Percentiles rank a stretch among this genome's conserved stretches.
These are phyloP conservation scores for Ogataea hybrid DNA, from an alignment of 1,139 yeast genomes.

Conservation along the genomic window DNA sequence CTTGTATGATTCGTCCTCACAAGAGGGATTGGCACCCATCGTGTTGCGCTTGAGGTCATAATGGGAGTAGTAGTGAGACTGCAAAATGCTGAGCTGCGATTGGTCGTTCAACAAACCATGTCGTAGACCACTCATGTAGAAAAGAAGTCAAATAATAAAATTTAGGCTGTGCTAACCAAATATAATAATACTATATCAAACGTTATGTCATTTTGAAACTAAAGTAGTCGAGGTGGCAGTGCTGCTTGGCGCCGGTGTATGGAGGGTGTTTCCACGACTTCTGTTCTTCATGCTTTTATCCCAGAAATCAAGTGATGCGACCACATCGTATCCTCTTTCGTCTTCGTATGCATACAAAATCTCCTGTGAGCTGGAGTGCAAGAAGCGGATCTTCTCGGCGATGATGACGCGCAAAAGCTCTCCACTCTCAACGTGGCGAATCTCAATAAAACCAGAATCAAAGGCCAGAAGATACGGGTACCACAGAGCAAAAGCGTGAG, in stretches of 20 bases:
- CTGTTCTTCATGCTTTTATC: constrained; percentile 37
- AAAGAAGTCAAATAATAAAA: not conserved
- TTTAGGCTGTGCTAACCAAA: constrained; percentile 1
- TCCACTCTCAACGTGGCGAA: constrained; percentile 86
- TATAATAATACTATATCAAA: not conserved
- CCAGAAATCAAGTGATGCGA: constrained; percentile 90
- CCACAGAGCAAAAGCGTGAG: constrained; percentile 88
- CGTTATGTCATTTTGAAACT: constrained; percentile 3
- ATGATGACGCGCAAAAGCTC: constrained; percentile 82
- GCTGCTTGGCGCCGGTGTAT: not conserved
- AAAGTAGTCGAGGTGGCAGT: constrained; percentile 1
- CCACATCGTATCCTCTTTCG: constrained; percentile 86
- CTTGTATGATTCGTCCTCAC: constrained; percentile 56
- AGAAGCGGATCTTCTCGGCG: constrained; percentile 89
- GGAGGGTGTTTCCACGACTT: constrained; percentile 16
- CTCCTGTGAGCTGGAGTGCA: constrained; percentile 91
- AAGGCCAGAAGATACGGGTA: constrained; percentile 92
- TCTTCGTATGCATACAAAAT: constrained; percentile 91
- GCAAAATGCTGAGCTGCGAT: constrained; percentile 27
- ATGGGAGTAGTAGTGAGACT: constrained; percentile 32
- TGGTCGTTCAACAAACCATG: constrained; percentile 32
- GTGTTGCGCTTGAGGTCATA: constrained; percentile 68
- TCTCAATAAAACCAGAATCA: constrained; percentile 87
- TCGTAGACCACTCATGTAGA: constrained; percentile 21
- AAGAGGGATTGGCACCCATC: constrained; percentile 84